Conservation (phyloP, 108 stramenopile genomes). For the Nannochloropsis oceanica region DNA sequence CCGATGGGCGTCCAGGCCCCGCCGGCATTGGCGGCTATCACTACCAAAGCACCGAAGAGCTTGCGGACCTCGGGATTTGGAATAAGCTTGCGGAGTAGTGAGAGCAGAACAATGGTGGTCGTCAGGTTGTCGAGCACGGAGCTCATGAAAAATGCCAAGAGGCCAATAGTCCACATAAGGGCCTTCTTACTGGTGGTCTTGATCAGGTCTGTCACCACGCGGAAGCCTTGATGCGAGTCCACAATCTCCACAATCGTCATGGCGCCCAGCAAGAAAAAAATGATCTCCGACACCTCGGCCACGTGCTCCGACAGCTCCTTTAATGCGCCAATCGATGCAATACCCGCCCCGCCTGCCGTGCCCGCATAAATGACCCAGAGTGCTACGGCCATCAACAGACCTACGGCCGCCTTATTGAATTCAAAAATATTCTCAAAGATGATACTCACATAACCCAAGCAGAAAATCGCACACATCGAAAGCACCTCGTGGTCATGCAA, state of each 20-base stretch:
- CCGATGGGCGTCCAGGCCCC: slow-evolving; percentile 91
- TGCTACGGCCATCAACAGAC: slow-evolving; percentile 73
- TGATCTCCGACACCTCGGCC: slow-evolving; percentile 81
- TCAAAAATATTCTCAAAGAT: slow-evolving; percentile 85
- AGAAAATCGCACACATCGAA: slow-evolving; percentile 68
- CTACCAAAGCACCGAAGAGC: slow-evolving; percentile 84
- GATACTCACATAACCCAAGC: slow-evolving; percentile 74
- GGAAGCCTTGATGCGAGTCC: slow-evolving; percentile 85
- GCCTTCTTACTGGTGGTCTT: slow-evolving; percentile 67
- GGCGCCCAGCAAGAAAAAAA: slow-evolving; percentile 79
- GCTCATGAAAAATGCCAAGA: slow-evolving; percentile 75
- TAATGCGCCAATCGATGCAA: slow-evolving; percentile 49
- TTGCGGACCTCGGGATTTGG: slow-evolving; percentile 59
- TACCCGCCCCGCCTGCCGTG: slow-evolving; percentile 50
- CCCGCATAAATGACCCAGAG: slow-evolving; percentile 84
- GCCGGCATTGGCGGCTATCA: slow-evolving; percentile 83
- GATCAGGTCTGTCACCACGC: slow-evolving; percentile 78
- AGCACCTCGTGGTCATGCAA: slow-evolving; percentile 53
- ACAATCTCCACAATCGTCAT: slow-evolving; percentile 83
- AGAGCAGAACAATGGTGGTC: slow-evolving; percentile 82
- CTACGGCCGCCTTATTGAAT: slow-evolving; percentile 80
- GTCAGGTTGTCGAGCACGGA: slow-evolving; percentile 81
- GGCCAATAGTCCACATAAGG: slow-evolving; percentile 74
- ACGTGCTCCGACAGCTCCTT: slow-evolving; percentile 68
- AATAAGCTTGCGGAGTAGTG: slow-evolving; percentile 62